These are phyloP conservation scores for Adenanthera pavonina DNA, from an alignment of 306 rosid species.

Conservation along the genomic window DNA sequence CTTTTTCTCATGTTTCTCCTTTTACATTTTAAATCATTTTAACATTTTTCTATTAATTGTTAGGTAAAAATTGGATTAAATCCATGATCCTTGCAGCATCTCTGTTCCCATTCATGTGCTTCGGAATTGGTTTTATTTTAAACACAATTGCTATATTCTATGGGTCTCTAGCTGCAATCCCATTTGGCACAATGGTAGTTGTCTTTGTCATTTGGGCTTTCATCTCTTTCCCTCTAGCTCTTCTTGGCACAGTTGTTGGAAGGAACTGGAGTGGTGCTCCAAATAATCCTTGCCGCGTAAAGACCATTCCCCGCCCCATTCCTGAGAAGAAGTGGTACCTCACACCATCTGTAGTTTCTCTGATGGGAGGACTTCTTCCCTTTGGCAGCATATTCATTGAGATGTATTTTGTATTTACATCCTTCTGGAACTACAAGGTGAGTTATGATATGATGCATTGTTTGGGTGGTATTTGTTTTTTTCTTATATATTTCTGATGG, in stretches of 20 bases:
- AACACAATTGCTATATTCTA: slow-evolving; percentile 96
- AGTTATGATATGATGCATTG: slow-evolving; percentile 26
- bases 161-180: slow-evolving; percentile 97
- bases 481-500: background rate
- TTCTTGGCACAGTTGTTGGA: slow-evolving; percentile 98
- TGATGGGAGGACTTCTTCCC: slow-evolving; percentile 99
- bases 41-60: slow-evolving; percentile 21
- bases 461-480: slow-evolving; percentile 7
- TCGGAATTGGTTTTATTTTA: slow-evolving; percentile 91
- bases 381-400: slow-evolving; percentile 99
- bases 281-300: slow-evolving; percentile 97
- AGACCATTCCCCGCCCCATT: slow-evolving; percentile 98
- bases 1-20: slow-evolving; percentile 31
- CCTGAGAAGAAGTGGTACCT: slow-evolving; percentile 99
- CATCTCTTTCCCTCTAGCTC: slow-evolving; percentile 97
- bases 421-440: slow-evolving; percentile 97
- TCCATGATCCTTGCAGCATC: slow-evolving; percentile 99
- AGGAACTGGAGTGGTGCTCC: slow-evolving; percentile 99
- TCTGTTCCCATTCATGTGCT: slow-evolving; percentile 96
- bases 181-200: slow-evolving; percentile 97
- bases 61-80: slow-evolving; percentile 97
- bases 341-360: slow-evolving; percentile 92
- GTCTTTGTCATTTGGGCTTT: slow-evolving; percentile 99
- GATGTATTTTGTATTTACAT: slow-evolving; percentile 98
- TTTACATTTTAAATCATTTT: slow-evolving; percentile 27